Evolutionary conservation across 306 rosid genomes (phyloP), one percentile per base, ranked within the genome.

Genomic region (Albizia julibrissin): DNA sequence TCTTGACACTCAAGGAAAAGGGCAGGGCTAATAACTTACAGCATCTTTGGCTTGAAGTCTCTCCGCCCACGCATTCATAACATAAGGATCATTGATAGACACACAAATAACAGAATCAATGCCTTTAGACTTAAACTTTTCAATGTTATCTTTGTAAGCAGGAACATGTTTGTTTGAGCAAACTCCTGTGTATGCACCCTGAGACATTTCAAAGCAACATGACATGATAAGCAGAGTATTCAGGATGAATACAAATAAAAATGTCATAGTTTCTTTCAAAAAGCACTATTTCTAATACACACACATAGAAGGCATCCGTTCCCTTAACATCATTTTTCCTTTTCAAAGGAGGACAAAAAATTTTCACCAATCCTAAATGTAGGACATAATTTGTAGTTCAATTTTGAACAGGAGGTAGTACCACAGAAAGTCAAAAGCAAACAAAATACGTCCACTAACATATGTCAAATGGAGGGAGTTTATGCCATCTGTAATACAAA

Each of bases 171-270:
- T 90, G 87, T 62, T 81, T 43, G 99, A 91, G 86, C 99, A 95
- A 77, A 95, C 99, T 67, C 99, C 97, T 0, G 98, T 95, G 39
- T 91, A 91, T 75, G 99, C 99, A 84, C 99, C 99, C 99, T 95
- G 85, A 84, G 68, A 75, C 22, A 24, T 46, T 40, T 76, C 50
- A 75, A 77, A 61, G 16, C 83, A 81, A 18, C 68, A 79, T 40
- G 56, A 44, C 68, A 79, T 40, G 56, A 44, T 15, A 46, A 72
- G 43, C 77, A 78, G 37, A 58, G 8, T 42, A 47, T 0, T 16
- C 54, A 47, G 34, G 18, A 56, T 8, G 7, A 50, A 19, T 50
- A 74, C 78, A 74, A 15, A 73, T 26, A 21, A 27, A 9, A 50
- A 74, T 31, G 47, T 49, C 16, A 10, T 1, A 47, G 22, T 14